Evolutionary conservation across 306 rosid species (phyloP), one percentile per base, ranked within the genome.

Genomic region (Corylus avellana): DNA sequence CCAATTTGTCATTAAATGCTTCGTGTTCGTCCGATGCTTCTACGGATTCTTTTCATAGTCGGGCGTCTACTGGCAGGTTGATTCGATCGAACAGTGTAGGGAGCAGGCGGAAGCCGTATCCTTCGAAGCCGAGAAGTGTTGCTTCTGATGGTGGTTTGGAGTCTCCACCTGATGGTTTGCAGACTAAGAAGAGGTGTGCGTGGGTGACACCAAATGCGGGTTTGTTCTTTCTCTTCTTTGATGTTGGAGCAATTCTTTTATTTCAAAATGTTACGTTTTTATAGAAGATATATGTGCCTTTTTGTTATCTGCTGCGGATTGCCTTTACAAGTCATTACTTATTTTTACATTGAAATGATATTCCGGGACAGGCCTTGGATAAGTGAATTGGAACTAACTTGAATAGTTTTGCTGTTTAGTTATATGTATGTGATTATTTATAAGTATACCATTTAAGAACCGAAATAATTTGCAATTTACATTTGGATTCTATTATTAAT

Each of bases 171-270:
- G 86, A 84, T 85, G 80, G 80, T 75, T 82, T 88, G 35, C 86
- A 80, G 54, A 78, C 86, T 37, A 89, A 80, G 88, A 92, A 86
- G 90, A 88, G 92, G 73, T 92, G 97, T 86, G 81, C 95, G 44
- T 92, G 97, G 97, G 90, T 92, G 85, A 92, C 97, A 27, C 89
- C 97, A 58, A 92, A 92, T 86, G 80, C 95, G 37, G 97, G 97
- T 92, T 72, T 20, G 93, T 89, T 79, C 70, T 49, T 73, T 49
- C 70, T 22, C 68, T 84, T 70, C 64, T 61, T 72, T 82, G 44
- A 55, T 73, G 79, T 57, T 75, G 46, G 12, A 54, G 66, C 1
- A 61, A 48, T 59, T 50, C 48, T 11, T 42, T 10, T 50, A 22
- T 18, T 81, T 55, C 14, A 66, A 68, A 61, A 47, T 39, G 5